phyloP scores from a whole-genome alignment of 768 basidiomycete species.

The Lentinula edodes region DNA sequence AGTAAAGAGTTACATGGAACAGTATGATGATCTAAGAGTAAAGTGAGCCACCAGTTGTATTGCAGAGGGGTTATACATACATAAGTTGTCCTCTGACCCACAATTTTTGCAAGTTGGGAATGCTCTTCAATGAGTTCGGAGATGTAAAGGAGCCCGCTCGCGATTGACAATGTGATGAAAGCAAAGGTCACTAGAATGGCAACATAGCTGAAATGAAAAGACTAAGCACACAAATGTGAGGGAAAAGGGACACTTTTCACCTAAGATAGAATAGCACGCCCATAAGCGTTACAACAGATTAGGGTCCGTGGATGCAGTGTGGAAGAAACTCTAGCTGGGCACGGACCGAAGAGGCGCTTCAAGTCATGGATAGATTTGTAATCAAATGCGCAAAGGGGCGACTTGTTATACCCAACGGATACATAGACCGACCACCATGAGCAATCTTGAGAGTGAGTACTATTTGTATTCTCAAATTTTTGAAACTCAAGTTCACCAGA shows the following conservation, averaged over 20 bases:
- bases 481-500: conserved; percentile 47
- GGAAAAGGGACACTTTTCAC: conserved; percentile 25
- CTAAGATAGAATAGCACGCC: conserved; percentile 57
- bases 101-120: conserved; percentile 68
- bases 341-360: neutral
- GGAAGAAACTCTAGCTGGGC: neutral
- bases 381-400: no score
- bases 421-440: conserved; percentile 43
- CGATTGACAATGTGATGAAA: conserved; percentile 89
- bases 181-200: conserved; percentile 74
- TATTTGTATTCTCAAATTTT: neutral
- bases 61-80: conserved; percentile 42
- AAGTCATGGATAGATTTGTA: no score
- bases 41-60: neutral
- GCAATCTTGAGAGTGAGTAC: conserved; percentile 83
- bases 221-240: neutral
- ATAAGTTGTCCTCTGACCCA: conserved; percentile 85
- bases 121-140: conserved; percentile 97
- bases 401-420: neutral
- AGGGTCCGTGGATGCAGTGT: neutral
- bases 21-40: conserved; percentile 61
- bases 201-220: conserved; percentile 49
- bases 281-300: conserved; percentile 26
- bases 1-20: conserved; percentile 71
- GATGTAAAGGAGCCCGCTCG: conserved; percentile 89